Base-by-base conservation (phyloP, 768 basidiomycete species). In the Rhodotorula taiwanensis region DNA sequence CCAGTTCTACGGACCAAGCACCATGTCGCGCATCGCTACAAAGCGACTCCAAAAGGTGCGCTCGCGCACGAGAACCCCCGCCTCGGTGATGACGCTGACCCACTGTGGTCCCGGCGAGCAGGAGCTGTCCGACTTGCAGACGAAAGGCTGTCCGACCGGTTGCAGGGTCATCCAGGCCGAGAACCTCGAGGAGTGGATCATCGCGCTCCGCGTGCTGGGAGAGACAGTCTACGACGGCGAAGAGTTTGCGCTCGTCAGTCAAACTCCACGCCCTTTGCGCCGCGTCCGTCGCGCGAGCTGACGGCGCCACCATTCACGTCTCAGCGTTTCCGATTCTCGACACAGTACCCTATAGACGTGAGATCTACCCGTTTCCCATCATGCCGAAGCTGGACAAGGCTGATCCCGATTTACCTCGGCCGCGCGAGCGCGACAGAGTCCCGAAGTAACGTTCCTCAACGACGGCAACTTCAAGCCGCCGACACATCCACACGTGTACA, bases 391-490 rank as follows among this genome's bases (percentile, higher is more conserved):
- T n/a, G n/a, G n/a, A n/a, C n/a, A n/a, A n/a, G n/a, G n/a, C n/a
- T n/a, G n/a, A n/a, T n/a, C n/a, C n/a, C n/a, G n/a, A n/a, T n/a
- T n/a, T n/a, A n/a, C n/a, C n/a, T n/a, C n/a, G n/a, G n/a, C n/a
- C n/a, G n/a, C n/a, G n/a, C n/a, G n/a, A n/a, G n/a, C 50, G 18
- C 41, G 30, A 70, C 86, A 87, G 16, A 83, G 88, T 3, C 90
- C 89, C 18, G 87, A 88, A 23, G 90, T 93, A 25, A 86, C 87
- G 71, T 93, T 92, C 73, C 83, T 89, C 44, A 83, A 86, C 21
- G 81, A 81, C 52, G 80, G 84, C 53, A 79, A 79, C 42, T 79
- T 79, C 66, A 77, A 84, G 72, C 80, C 87, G n/a, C 89, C 88
- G 16, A 73, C 84, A 27, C 89, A 91, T 72, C 89, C 88, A 85